A percentile compares a stretch with the other conserved stretches of the same genome.
phyloP scores from a whole-genome alignment of 768 basidiomycete species.

The Pleurotus ostreatus region DNA sequence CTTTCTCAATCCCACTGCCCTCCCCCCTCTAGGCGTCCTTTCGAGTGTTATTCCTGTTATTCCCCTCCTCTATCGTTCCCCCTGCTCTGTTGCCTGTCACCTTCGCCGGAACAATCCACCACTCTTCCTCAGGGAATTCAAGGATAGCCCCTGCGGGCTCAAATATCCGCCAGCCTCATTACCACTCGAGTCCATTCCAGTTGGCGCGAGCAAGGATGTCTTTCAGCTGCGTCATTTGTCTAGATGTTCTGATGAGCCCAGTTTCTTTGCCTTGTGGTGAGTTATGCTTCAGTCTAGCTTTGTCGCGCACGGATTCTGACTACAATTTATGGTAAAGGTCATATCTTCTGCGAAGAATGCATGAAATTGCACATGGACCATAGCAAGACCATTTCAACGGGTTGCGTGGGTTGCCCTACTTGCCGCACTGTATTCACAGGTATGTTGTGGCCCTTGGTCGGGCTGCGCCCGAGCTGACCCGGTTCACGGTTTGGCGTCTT shows the following conservation, averaged over 20 bases:
- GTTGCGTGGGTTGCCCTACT: constrained; percentile 1
- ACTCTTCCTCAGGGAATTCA: too few species aligned
- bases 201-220: neutral
- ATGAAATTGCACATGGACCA: constrained; percentile 3
- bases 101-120: too few species aligned
- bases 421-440: neutral
- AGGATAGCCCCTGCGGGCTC: too few species aligned
- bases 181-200: neutral
- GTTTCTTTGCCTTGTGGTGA: constrained; percentile 10
- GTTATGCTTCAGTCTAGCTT: neutral
- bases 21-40: too few species aligned
- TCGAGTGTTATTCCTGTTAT: too few species aligned
- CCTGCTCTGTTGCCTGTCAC: too few species aligned
- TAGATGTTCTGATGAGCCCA: constrained; percentile 8
- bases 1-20: neutral
- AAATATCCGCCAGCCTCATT: too few species aligned
- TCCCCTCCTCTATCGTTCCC: too few species aligned
- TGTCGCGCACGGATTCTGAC: too few species aligned
- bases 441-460: too few species aligned
- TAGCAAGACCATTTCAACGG: constrained; percentile 1
- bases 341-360: constrained; percentile 10
- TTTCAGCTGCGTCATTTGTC: constrained; percentile 6
- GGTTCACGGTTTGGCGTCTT: too few species aligned
- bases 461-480: too few species aligned
- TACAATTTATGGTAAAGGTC: neutral